phyloP scores from a whole-genome alignment of 768 basidiomycete genomes.

The Boletus sp. region DNA sequence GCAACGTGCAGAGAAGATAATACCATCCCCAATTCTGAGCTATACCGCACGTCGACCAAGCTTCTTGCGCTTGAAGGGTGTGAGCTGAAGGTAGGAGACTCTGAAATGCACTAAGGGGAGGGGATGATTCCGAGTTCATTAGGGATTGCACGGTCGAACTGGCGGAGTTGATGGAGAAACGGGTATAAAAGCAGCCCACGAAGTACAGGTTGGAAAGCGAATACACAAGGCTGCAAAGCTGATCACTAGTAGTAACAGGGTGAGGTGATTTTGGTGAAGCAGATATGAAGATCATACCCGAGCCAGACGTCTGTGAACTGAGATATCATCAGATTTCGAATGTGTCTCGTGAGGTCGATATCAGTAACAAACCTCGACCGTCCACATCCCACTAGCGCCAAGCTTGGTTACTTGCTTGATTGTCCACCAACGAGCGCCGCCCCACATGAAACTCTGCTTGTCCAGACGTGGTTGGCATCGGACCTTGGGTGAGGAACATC shows the following conservation, averaged over 20 bases:
- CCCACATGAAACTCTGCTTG: slow-evolving; percentile 41
- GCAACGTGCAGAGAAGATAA: slow-evolving; percentile 58
- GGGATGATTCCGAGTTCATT: not conserved
- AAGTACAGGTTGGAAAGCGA: slow-evolving; percentile 70
- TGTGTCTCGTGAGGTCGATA: not conserved
- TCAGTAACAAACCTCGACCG: slow-evolving; percentile 60
- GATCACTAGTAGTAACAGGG: slow-evolving; percentile 49
- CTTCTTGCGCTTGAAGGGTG: slow-evolving; percentile 38
- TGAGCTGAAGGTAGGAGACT: slow-evolving; percentile 7
- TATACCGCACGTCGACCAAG: slow-evolving; percentile 42
- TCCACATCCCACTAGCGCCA: slow-evolving; percentile 61
- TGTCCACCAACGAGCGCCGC: slow-evolving; percentile 68
- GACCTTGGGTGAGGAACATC: no score
- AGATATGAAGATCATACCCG: slow-evolving; percentile 46
- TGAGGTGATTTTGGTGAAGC: slow-evolving; percentile 4
- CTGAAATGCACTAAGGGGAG: not conserved
- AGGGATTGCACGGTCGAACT: not conserved
- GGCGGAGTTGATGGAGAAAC: not conserved
- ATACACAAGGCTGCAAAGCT: slow-evolving; percentile 77
- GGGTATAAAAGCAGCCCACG: slow-evolving; percentile 67
- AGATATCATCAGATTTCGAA: slow-evolving; percentile 2
- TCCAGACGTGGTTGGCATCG: slow-evolving; percentile 27
- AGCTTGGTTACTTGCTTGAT: slow-evolving; percentile 60
- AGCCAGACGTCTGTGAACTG: slow-evolving; percentile 90
- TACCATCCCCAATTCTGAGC: slow-evolving; percentile 57